phyloP scores from a whole-genome alignment of 1,139 yeast genomes.

The Candida smagusa region DNA sequence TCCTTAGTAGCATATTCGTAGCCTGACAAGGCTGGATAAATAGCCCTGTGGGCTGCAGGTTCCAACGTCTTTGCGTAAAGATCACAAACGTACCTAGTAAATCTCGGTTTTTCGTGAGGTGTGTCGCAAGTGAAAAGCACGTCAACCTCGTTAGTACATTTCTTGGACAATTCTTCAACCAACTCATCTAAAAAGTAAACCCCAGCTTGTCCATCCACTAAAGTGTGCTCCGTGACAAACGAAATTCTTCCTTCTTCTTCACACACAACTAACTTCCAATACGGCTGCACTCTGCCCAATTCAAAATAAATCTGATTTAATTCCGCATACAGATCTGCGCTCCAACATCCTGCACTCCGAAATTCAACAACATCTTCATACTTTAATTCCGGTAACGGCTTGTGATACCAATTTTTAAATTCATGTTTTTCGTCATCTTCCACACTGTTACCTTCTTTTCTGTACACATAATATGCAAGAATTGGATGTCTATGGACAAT shows the following conservation, averaged over 20 bases:
- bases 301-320: constrained; percentile 17
- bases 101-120: not conserved
- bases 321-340: not conserved
- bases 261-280: constrained; percentile 28
- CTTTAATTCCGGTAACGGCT: constrained; percentile 17
- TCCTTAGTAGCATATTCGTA: no score
- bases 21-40: no score
- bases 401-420: constrained; percentile 14
- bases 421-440: constrained; percentile 10
- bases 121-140: no score
- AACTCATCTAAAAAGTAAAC: constrained; percentile 32
- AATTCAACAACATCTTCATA: constrained; percentile 25
- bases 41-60: no score
- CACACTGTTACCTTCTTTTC: constrained; percentile 9
- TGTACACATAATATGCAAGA: constrained; percentile 20
- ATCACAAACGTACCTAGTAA: not conserved
- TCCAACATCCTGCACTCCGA: constrained; percentile 5
- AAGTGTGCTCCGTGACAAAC: constrained; percentile 31
- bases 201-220: constrained; percentile 36
- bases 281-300: constrained; percentile 19
- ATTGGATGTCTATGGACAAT: constrained; percentile 22
- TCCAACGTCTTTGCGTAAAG: not conserved
- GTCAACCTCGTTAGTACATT: no score
- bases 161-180: constrained; percentile 15
- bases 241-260: constrained; percentile 19